phyloP scores from a whole-genome alignment of 305 asterid species.

The Stenogyne calaminthoides region DNA sequence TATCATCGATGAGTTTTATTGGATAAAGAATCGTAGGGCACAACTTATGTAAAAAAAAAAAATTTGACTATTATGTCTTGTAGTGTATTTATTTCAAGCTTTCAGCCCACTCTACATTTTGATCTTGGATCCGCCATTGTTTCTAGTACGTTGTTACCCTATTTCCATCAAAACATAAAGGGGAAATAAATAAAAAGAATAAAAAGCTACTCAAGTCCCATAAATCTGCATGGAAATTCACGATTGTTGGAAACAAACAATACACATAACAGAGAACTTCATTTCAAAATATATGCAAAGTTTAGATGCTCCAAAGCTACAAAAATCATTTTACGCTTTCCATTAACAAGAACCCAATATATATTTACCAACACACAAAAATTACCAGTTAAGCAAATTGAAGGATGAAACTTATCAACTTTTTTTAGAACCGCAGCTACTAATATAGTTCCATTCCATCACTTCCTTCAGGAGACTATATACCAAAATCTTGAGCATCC shows the following conservation, averaged over 20 bases:
- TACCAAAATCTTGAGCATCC: slow-evolving; percentile 9
- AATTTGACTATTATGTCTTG: no score
- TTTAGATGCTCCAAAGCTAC: not conserved
- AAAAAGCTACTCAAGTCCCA: not conserved
- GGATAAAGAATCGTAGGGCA: no score
- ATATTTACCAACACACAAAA: no score
- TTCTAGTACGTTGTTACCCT: not conserved
- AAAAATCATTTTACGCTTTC: not conserved
- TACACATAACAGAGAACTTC: not conserved
- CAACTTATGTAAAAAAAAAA: no score
- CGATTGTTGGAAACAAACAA: not conserved
- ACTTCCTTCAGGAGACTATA: slow-evolving; percentile 14
- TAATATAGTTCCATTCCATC: not conserved
- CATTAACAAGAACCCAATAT: no score
- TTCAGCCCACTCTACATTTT: no score
- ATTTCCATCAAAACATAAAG: not conserved
- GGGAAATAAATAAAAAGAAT: not conserved
- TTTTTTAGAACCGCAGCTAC: slow-evolving; percentile 6
- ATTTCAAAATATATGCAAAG: not conserved
- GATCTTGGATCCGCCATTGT: no score
- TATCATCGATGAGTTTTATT: no score
- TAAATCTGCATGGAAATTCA: not conserved
- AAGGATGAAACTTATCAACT: not conserved
- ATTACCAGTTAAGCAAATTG: not conserved
- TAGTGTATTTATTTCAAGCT: no score